These are phyloP conservation scores for Sporisorium sorghi DNA, from an alignment of 1,284 basidiomycete genomes.

Conservation along the genomic window DNA sequence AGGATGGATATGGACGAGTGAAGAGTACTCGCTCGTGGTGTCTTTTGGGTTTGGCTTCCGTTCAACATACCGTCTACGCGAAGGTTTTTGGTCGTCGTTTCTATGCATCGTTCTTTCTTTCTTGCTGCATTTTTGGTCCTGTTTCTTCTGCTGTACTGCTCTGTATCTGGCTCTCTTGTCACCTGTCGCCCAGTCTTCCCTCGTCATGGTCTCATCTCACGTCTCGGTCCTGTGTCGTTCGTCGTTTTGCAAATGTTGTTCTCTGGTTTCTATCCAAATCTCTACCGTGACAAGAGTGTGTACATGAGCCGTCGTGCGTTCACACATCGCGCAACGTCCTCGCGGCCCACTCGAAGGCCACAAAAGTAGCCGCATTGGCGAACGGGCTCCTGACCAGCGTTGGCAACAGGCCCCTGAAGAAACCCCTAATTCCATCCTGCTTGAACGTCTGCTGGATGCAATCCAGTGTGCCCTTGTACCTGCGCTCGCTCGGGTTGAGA, in stretches of 20 bases:
- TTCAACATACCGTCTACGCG: background rate
- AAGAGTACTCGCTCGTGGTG: background rate
- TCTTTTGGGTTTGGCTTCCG: background rate
- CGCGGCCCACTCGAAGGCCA: constrained; percentile 62
- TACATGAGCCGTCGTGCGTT: background rate
- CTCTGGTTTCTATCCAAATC: background rate
- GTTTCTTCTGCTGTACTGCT: background rate
- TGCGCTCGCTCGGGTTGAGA: constrained; percentile 71
- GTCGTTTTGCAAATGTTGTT: background rate
- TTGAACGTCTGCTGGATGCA: constrained; percentile 84
- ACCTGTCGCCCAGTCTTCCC: background rate
- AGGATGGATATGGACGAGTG: constrained; percentile 8
- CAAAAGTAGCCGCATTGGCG: constrained; percentile 67
- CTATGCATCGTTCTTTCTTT: background rate
- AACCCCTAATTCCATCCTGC: constrained; percentile 84
- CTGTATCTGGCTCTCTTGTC: constrained; percentile 1
- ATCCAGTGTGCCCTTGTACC: constrained; percentile 83
- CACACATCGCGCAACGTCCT: constrained; percentile 38
- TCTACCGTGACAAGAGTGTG: background rate
- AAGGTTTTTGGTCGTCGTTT: background rate
- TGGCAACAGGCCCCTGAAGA: constrained; percentile 87
- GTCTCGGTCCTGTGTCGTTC: too few species aligned
- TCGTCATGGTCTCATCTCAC: too few species aligned
- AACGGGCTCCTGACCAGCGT: constrained; percentile 80
- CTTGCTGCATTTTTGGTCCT: background rate